Conservation (phyloP, 495 filamentous ascomycete species). For the Cenococcum geophilum region DNA sequence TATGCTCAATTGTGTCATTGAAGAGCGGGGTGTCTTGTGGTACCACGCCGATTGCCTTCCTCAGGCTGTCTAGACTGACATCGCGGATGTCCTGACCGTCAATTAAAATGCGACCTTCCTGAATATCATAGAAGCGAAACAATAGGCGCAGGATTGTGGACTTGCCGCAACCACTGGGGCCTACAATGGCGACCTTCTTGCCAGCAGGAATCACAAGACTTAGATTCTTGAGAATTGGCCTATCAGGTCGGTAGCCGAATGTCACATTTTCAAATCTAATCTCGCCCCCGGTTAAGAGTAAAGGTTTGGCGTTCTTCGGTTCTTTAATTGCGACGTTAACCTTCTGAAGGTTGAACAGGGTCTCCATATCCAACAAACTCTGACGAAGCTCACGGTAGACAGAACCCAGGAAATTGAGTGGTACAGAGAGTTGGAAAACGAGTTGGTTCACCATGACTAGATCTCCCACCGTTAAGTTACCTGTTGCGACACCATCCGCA, state of each 20-base stretch:
- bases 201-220: constrained; percentile 87
- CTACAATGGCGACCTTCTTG: constrained; percentile 92
- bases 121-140: constrained; percentile 91
- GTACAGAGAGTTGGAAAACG: constrained; percentile 94
- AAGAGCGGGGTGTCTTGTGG: constrained; percentile 96
- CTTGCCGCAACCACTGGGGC: constrained; percentile 92
- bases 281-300: constrained; percentile 72
- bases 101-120: constrained; percentile 79
- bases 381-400: constrained; percentile 95
- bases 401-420: constrained; percentile 90
- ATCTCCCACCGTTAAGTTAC: constrained; percentile 84
- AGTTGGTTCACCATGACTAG: constrained; percentile 98
- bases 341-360: constrained; percentile 96
- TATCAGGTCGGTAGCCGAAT: constrained; percentile 83
- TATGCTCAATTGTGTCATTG: constrained; percentile 91
- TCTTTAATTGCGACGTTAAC: constrained; percentile 88
- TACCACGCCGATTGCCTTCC: constrained; percentile 86
- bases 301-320: constrained; percentile 59
- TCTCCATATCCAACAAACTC: constrained; percentile 95
- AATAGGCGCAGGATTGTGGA: constrained; percentile 85
- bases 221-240: constrained; percentile 80
- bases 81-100: constrained; percentile 89
- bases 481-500: constrained; percentile 76
- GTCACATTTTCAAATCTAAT: constrained; percentile 92
- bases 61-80: constrained; percentile 72